Percentiles rank a stretch among this genome's conserved stretches.
Conservation (phyloP, 2,329 filamentous ascomycete species). For the Beauveria medogensis region DNA sequence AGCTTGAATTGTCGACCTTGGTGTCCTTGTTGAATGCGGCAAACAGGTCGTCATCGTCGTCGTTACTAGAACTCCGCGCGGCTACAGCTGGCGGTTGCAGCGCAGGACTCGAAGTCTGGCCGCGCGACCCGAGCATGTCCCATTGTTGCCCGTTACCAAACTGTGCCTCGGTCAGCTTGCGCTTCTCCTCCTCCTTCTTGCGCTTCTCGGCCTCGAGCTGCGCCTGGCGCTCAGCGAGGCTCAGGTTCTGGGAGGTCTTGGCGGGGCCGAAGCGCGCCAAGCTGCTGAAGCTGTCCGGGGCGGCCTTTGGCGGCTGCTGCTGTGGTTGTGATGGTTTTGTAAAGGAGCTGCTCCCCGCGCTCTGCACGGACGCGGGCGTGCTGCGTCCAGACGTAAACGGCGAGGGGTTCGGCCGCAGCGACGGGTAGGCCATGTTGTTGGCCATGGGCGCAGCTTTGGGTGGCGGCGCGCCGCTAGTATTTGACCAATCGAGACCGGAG, state of each 20-base stretch:
- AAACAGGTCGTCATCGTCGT: slow-evolving; percentile 59
- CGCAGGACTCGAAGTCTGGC: slow-evolving; percentile 31
- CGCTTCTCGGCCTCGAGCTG: slow-evolving; percentile 57
- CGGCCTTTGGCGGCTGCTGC: slow-evolving; percentile 11
- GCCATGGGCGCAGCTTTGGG: slow-evolving; percentile 26
- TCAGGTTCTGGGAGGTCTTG: slow-evolving; percentile 61
- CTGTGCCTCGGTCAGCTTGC: slow-evolving; percentile 62
- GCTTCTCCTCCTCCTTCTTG: slow-evolving; percentile 66
- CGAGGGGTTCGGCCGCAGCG: slow-evolving; percentile 48
- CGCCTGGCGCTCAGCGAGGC: slow-evolving; percentile 69
- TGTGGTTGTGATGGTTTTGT: slow-evolving; percentile 32
- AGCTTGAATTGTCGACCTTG: slow-evolving; percentile 57
- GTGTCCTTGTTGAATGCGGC: slow-evolving; percentile 60
- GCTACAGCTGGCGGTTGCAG: slow-evolving; percentile 15
- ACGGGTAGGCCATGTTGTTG: slow-evolving; percentile 36
- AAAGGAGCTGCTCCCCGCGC: slow-evolving; percentile 30
- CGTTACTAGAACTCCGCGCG: slow-evolving; percentile 19
- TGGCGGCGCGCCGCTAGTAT: slow-evolving; percentile 26
- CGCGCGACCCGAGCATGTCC: slow-evolving; percentile 58
- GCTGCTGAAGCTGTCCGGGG: slow-evolving; percentile 70
- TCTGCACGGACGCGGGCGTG: slow-evolving; percentile 47
- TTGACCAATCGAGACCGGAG: slow-evolving; percentile 52
- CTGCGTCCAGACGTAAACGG: slow-evolving; percentile 47
- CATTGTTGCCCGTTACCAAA: slow-evolving; percentile 73
- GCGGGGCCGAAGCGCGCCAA: slow-evolving; percentile 53